Evolutionary conservation across 306 rosid species (phyloP), one percentile per base, ranked within the genome.

Genomic region (Crotalaria pallida): DNA sequence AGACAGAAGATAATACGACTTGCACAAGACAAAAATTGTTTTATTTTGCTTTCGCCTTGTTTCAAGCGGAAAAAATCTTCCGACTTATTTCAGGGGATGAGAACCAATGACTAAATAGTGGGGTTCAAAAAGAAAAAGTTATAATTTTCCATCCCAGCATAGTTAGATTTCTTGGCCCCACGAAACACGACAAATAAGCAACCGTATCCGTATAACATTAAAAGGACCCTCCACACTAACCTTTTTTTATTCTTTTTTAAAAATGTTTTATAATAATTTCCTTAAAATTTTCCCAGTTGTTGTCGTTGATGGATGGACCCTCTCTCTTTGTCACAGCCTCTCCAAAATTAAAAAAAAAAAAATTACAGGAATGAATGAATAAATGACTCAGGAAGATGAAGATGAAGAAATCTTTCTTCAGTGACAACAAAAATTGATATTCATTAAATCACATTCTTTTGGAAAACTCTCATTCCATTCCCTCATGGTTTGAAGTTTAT

Each of bases 131-230:
- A n/a, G n/a, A n/a, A n/a, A n/a, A n/a, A n/a, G n/a, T 31, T 6
- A 31, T 9, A 38, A 19, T 56, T 63, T 47, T 27, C 22, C 53
- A 63, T 53, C 44, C 26, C 29, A 27, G 7, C 13, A 13, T 15
- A 31, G 8, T 9, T 53, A 10, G 34, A 65, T 61, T 62, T 27
- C 33, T 81, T 74, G 50, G 67, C 45, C 58, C 75, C 74, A 80
- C 81, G 73, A 77, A 82, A 58, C 67, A 80, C 83, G 83, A 76
- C 85, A 88, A 83, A 82, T 73, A 79, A 71, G 61, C 79, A 76
- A 78, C 86, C 72, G 61, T 66, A 71, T 78, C 77, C 68, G 45
- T 60, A 61, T 76, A 59, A 56, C 68, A 50, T 74, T 44, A 16
- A 76, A 31, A 31, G 84, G 84, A 71, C 92, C 96, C 91, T 81